A percentile compares a stretch with the other conserved stretches of the same genome.
Conservation (phyloP, 768 basidiomycete species). For the Panellus pusillus region DNA sequence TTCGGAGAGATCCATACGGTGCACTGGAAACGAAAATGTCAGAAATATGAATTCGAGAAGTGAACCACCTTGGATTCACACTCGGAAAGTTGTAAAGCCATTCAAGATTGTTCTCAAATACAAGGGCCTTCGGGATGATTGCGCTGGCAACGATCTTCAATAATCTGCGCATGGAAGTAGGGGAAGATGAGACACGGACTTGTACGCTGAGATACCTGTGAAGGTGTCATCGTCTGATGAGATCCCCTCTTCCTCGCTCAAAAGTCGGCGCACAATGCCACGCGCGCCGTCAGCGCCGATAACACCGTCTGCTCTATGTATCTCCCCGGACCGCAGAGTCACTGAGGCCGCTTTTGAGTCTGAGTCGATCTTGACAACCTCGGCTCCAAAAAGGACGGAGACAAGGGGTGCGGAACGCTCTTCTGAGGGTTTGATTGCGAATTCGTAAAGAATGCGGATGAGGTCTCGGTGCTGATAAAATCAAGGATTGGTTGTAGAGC, state of each 20-base stretch:
- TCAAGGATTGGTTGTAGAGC: no score
- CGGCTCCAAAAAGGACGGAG: neutral
- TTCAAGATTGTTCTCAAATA: neutral
- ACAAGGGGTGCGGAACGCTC: neutral
- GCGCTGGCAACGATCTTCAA: neutral
- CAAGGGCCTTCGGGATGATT: neutral
- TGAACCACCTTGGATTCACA: neutral
- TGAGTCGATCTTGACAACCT: slow-evolving; percentile 7
- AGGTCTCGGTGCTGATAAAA: slow-evolving; percentile 8
- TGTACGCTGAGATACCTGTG: neutral
- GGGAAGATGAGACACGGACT: neutral
- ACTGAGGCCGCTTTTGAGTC: slow-evolving; percentile 3
- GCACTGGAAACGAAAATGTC: no score
- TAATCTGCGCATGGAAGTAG: neutral
- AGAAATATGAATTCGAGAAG: no score
- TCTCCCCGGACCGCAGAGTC: slow-evolving; percentile 1
- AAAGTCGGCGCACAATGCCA: neutral
- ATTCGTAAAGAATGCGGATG: neutral
- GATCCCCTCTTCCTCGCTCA: slow-evolving; percentile 1
- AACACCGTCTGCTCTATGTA: neutral
- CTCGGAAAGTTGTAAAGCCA: neutral
- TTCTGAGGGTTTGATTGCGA: neutral
- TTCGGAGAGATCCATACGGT: no score
- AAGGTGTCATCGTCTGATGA: neutral
- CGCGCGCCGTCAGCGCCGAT: slow-evolving; percentile 11